Evolutionary conservation across 176 grass and related monocot genomes (phyloP), one percentile per base, ranked within the genome.

Genomic region (Lolium multiflorum): DNA sequence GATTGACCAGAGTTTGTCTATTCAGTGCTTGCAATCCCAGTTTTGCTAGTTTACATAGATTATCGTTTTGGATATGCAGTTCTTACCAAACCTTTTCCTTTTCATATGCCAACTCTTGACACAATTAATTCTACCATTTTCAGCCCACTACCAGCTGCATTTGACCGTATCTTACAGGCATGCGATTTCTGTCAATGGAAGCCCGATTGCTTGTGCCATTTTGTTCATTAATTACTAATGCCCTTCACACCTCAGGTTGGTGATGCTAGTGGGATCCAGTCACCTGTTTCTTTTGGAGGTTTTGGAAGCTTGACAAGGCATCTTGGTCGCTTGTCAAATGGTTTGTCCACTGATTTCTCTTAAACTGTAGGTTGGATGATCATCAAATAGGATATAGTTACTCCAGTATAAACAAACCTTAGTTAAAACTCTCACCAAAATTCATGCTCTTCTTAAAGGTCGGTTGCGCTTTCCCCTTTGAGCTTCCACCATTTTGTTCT

Each of bases 261-360:
- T 22, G 96, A 98, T 91, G 96, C 96, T 47, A 98, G 96, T 87
- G 96, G 96, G 76, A 96, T 98, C 78, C 93, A 96, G 58, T 98
- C 96, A 80, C 96, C 96, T 60, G 96, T 98, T 86, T 98, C 93
- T 44, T 98, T 98, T 92, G 96, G 96, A 80, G 96, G 96, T 83
- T 98, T 98, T 72, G 96, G 96, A 71, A 98, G 96, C 82, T 86
- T 98, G 86, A 94, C 90, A 3, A 93, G 96, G 71, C 96, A 98
- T 76, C 83, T 98, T 79, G 80, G 88, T 17, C 96, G 93, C 56
- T 82, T 98, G 50, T 94, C 96, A 76, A 92, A 72, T 85, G 96
- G 95, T 98, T 71, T n/a, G 79, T 63, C 20, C 76, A 25, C 17
- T 82, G 16, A 15, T n/a, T 39, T 57, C 48, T 57, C 13, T 11